These are phyloP conservation scores for Leucocoprinus leucothites DNA, from an alignment of 768 basidiomycete genomes.

Conservation along the genomic window DNA sequence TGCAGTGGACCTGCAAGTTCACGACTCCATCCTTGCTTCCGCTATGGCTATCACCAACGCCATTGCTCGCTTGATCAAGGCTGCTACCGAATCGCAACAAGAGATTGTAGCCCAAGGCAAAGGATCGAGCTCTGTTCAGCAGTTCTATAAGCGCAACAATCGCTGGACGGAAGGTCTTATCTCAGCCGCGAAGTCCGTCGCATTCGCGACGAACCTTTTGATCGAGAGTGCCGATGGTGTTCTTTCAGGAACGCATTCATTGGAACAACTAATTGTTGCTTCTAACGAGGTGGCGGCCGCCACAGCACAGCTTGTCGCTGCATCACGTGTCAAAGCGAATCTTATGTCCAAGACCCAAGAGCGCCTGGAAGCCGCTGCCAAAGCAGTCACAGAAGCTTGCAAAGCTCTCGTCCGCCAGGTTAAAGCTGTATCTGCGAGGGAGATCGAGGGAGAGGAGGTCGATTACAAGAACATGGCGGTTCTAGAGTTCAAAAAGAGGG, in stretches of 20 bases:
- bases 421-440: conserved; percentile 88
- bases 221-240: conserved; percentile 99
- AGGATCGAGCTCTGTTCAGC: conserved; percentile 88
- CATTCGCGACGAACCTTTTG: conserved; percentile 91
- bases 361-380: conserved; percentile 91
- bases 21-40: conserved; percentile 93
- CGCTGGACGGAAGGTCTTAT: conserved; percentile 99
- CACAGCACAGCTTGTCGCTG: conserved; percentile 97
- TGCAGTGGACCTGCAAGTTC: conserved; percentile 92
- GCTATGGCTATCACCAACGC: conserved; percentile 95
- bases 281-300: conserved; percentile 98
- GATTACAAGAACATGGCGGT: conserved; percentile 91
- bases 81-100: conserved; percentile 96
- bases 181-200: conserved; percentile 96
- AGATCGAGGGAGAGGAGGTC: conserved; percentile 74
- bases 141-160: conserved; percentile 99
- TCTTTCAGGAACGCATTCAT: conserved; percentile 90
- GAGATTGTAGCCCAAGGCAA: conserved; percentile 96
- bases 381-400: conserved; percentile 97
- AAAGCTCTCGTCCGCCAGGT: conserved; percentile 95
- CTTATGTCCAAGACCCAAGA: conserved; percentile 99
- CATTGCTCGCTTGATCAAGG: conserved; percentile 91
- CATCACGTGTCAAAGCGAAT: conserved; percentile 96
- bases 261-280: conserved; percentile 99
- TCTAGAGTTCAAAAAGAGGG: conserved; percentile 93